phyloP scores from a whole-genome alignment of 2,329 filamentous ascomycete genomes.

The Hypoxylon sp. region DNA sequence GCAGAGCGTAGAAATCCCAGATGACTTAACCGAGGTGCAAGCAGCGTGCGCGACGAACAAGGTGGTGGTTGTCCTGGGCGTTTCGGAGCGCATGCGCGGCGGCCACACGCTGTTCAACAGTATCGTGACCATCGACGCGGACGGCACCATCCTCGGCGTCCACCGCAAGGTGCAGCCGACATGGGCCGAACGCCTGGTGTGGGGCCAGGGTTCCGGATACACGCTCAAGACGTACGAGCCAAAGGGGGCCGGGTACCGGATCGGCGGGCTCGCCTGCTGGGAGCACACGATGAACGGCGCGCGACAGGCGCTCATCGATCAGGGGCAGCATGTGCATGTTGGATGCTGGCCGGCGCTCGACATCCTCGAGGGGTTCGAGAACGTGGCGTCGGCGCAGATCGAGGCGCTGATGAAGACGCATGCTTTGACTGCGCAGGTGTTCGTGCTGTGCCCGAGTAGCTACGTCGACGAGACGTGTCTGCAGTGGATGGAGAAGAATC shows the following conservation, averaged over 20 bases:
- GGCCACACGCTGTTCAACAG: constrained; percentile 54
- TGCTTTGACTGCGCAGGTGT: constrained; percentile 61
- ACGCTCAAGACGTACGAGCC: constrained; percentile 47
- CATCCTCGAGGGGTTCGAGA: constrained; percentile 57
- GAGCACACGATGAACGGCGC: constrained; percentile 54
- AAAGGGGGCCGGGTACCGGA: constrained; percentile 36
- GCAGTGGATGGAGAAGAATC: constrained; percentile 55
- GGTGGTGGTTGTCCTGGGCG: constrained; percentile 27
- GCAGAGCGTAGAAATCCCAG: constrained; percentile 39
- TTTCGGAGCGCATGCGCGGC: constrained; percentile 40
- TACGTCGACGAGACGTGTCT: constrained; percentile 61
- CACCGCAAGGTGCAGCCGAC: constrained; percentile 56
- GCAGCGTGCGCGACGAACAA: constrained; percentile 31
- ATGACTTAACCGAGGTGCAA: constrained; percentile 33
- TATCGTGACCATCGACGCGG: constrained; percentile 49
- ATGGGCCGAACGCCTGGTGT: constrained; percentile 52
- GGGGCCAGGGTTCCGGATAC: constrained; percentile 52
- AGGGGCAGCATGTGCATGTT: constrained; percentile 51
- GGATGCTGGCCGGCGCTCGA: constrained; percentile 54
- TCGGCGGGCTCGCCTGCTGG: constrained; percentile 54
- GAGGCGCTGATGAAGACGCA: constrained; percentile 64
- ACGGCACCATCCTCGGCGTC: constrained; percentile 50
- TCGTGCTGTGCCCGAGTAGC: constrained; percentile 59
- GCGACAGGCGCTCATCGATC: constrained; percentile 52
- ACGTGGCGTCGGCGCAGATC: constrained; percentile 60